Evolutionary conservation across 495 filamentous ascomycete species (phyloP).

Genomic region (Hypoxylon fuscum): DNA sequence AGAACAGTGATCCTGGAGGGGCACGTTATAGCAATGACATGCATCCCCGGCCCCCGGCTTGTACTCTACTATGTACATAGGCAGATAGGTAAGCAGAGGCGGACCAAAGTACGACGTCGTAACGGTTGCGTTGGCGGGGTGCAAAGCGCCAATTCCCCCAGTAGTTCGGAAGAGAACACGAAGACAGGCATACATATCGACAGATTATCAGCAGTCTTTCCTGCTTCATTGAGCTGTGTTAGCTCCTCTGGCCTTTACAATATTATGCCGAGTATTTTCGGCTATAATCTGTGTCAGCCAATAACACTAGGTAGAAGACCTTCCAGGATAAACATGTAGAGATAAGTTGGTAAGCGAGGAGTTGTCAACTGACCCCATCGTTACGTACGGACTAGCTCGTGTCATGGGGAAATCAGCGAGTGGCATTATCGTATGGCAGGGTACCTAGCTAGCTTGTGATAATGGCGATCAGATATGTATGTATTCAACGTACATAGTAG

Average conservation of each 20-base stretch:
- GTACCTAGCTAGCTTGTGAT: conserved; percentile 14
- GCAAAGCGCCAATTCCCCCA: conserved; percentile 26
- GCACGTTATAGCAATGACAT: conserved; percentile 34
- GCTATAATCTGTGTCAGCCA: conserved; percentile 31
- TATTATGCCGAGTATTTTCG: conserved; percentile 25
- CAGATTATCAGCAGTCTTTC: conserved; percentile 33
- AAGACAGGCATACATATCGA: conserved; percentile 29
- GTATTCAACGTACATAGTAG: conserved; percentile 9
- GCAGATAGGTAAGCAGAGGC: conserved; percentile 14
- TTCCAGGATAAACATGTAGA: conserved; percentile 6
- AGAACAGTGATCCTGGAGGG: conserved; percentile 31
- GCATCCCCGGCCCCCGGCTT: conserved; percentile 27
- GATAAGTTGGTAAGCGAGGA: conserved; percentile 28
- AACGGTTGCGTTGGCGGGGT: conserved; percentile 16
- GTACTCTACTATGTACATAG: conserved; percentile 6
- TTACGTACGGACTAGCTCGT: conserved; percentile 36
- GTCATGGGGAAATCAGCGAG: not conserved
- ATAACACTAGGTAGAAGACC: conserved; percentile 7
- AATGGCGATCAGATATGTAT: conserved; percentile 20
- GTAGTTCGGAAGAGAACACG: conserved; percentile 29
- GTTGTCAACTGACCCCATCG: conserved; percentile 34
- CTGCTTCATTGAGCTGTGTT: conserved; percentile 22
- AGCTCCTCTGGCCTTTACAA: conserved; percentile 16
- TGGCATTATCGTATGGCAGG: conserved; percentile 6
- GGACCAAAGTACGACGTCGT: conserved; percentile 22